phyloP scores from a whole-genome alignment of 2,329 filamentous ascomycete genomes.

The Sclerotinia nivalis region DNA sequence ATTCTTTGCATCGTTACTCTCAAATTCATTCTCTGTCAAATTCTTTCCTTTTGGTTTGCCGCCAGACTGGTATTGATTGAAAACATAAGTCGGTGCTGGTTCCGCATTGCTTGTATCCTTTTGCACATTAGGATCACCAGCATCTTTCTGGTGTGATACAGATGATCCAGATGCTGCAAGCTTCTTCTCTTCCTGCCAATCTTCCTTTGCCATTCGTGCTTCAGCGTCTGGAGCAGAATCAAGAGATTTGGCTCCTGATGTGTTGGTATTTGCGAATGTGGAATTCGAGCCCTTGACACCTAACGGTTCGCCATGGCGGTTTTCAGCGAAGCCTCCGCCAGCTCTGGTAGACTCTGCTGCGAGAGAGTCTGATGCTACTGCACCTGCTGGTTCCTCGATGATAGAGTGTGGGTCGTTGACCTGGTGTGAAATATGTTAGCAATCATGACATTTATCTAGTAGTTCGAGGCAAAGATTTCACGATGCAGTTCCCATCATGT shows the following conservation, averaged over 20 bases:
- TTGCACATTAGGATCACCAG: slow-evolving; percentile 19
- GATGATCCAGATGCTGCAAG: slow-evolving; percentile 26
- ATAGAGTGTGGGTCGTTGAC: slow-evolving; percentile 51
- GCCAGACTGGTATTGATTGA: slow-evolving; percentile 29
- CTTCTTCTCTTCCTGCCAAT: slow-evolving; percentile 34
- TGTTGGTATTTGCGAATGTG: slow-evolving; percentile 58
- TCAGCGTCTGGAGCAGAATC: slow-evolving; percentile 43
- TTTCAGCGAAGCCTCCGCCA: slow-evolving; percentile 61
- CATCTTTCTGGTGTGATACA: slow-evolving; percentile 26
- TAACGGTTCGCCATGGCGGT: slow-evolving; percentile 54
- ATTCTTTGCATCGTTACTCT: slow-evolving; percentile 36
- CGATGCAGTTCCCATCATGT: background rate
- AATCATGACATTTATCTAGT: slow-evolving; percentile 35
- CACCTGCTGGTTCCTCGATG: slow-evolving; percentile 61
- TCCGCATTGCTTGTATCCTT: slow-evolving; percentile 27
- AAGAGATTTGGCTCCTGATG: slow-evolving; percentile 52
- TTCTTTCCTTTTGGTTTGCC: slow-evolving; percentile 37
- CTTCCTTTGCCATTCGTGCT: slow-evolving; percentile 31
- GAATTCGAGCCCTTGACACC: slow-evolving; percentile 53
- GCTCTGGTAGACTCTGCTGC: slow-evolving; percentile 68
- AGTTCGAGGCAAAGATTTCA: background rate
- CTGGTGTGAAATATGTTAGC: slow-evolving; percentile 41
- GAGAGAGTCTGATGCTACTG: slow-evolving; percentile 68
- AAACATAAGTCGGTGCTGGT: slow-evolving; percentile 38
- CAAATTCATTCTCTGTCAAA: slow-evolving; percentile 38